Base-by-base conservation (phyloP, 108 stramenopile genomes). In the Cyclotella choctawhatcheeana region DNA sequence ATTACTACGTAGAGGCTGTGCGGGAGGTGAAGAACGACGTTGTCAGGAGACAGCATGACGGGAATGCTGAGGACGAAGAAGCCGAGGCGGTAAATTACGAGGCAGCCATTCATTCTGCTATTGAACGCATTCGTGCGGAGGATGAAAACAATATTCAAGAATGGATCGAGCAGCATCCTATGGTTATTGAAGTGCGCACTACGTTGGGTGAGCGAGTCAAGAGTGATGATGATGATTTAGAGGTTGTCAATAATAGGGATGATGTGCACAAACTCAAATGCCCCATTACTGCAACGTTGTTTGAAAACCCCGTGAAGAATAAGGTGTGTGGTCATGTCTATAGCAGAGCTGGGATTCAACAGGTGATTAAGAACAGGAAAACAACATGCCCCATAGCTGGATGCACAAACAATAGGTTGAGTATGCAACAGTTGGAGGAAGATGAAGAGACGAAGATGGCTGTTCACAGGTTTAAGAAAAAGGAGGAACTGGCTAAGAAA, bases 271-370 rank as follows among this genome's bases (percentile, higher is more conserved):
- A 37, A 26, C 29, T 75, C 33, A 89, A 89, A 64, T 92, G 91
- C 33, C 91, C 88, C 37, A 72, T 92, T 31, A 85, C 87, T 0
- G 74, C 71, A 10, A 81, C 73, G 59, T 48, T 88, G 18, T 79
- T 89, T 55, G 83, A 76, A 44, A 74, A 89, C n/a, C 91, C 91
- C 3, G 84, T 88, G 37, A 77, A 54, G 40, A 89, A 84, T 63
- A 86, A 81, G 47, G 64, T 84, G 13, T 92, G 91, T 63, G 64
- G 69, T 26, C 91, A 92, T 64, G 76, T 77, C 20, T 92, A 89
- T 56, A 77, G 73, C 34, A 55, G 54, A 18, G 76, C 54, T 20
- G 88, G 84, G 6, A 81, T 92, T 44, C 34, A 64, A 3, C 81
- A 86, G 30, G 50, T 82, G 66, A 6, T 90, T 0, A 24, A 60